Evolutionary conservation across 108 stramenopile genomes (phyloP), one percentile per base, ranked within the genome.

Genomic region (Stephanodiscus minutulus): DNA sequence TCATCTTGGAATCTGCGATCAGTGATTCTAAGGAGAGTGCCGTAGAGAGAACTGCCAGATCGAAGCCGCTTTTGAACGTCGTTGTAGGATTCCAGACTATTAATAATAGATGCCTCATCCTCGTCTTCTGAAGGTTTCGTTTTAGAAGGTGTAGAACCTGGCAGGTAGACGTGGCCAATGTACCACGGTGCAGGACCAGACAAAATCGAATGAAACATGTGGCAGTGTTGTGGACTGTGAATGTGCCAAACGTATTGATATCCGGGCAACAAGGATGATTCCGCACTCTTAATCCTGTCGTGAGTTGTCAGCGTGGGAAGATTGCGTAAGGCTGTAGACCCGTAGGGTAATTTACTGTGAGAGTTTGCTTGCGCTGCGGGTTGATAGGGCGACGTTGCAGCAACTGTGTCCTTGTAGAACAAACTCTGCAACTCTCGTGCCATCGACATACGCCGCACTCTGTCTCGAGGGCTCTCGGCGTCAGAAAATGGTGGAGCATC

Each of bases 231-330:
- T 0, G 86, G 73, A 41, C 70, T 75, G 49, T 87, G 84, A 56
- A 77, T 71, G 65, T 87, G 85, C 61, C 79, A 80, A n/a, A 85
- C 74, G 66, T 77, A 82, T 64, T 84, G 86, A 61, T 72, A 84
- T 49, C 86, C 83, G 3, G 86, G 86, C 8, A 87, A 49, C 36
- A 76, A 50, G 15, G 74, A 46, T 1, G 25, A 35, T 44, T 64
- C 64, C 9, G 47, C 64, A 35, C 17, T 21, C 15, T 35, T 62
- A 15, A 66, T 68, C 36, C 57, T n/a, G 20, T 55, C 48, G 15
- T 61, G 41, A 18, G 46, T 53, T 50, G 64, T 52, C n/a, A 66
- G 15, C 12, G 58, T 58, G 15, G 73, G 73, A 21, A 66, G 59
- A 12, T 66, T 36, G 10, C 41, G 52, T 46, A 68, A n/a, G 21